These are phyloP conservation scores for Cerioporus squamosus DNA, from an alignment of 1,284 basidiomycete genomes.

Conservation along the genomic window DNA sequence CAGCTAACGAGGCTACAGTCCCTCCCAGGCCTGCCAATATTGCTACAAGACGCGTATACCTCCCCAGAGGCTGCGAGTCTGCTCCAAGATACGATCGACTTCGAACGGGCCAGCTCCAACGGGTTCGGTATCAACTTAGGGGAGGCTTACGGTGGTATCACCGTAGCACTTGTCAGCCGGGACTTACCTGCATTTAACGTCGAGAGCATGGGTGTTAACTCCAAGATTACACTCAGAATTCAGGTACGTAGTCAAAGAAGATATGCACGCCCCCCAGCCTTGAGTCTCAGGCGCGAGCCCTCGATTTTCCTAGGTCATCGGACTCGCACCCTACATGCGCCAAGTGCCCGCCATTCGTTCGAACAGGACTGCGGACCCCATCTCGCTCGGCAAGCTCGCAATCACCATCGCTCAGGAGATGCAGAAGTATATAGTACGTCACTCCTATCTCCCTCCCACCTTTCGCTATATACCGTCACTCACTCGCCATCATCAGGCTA, in stretches of 20 bases:
- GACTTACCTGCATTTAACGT: constrained; percentile 3
- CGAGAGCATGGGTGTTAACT: background rate
- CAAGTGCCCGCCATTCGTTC: constrained; percentile 2
- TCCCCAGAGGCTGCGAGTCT: too few species aligned
- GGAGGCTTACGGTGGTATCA: too few species aligned
- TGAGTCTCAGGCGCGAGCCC: too few species aligned
- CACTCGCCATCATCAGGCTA: background rate
- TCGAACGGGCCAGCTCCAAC: too few species aligned
- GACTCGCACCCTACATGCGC: background rate
- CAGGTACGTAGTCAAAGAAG: background rate
- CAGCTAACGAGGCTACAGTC: too few species aligned
- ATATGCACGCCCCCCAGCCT: too few species aligned
- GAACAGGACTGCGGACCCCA: background rate
- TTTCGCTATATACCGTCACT: background rate
- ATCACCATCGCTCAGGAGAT: constrained; percentile 5
- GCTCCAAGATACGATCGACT: too few species aligned
- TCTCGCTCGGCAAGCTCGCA: background rate
- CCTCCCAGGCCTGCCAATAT: too few species aligned
- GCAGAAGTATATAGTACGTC: background rate
- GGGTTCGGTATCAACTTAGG: too few species aligned
- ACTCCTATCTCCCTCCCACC: background rate
- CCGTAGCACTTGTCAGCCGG: background rate
- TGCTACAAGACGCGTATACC: too few species aligned
- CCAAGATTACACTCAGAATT: constrained; percentile 13
- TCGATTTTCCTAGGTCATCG: background rate